Evolutionary conservation across 495 filamentous ascomycete genomes (phyloP), one percentile per base, ranked within the genome.

Genomic region (Penicillium diatomitis): DNA sequence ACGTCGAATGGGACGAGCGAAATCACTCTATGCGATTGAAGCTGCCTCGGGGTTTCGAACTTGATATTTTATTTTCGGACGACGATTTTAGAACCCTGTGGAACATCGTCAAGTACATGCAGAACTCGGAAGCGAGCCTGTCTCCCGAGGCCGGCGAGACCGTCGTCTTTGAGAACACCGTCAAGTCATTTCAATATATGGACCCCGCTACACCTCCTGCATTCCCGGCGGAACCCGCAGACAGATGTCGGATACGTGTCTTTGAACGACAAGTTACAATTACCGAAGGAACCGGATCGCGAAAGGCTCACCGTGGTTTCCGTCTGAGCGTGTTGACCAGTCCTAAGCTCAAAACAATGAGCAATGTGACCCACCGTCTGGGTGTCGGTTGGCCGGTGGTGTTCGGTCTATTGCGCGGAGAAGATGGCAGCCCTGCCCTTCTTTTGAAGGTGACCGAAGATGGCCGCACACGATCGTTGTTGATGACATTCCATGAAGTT

Each of bases 81-180:
- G 72, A 76, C 7, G 86, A 90, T 55, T 91, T 84, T 69, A 81
- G 80, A 49, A 81, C 74, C 27, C 61, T 95, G 9, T 88, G 84
- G 80, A 82, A 81, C 51, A 87, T 92, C 57, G 84, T 85, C 49
- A 86, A 92, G 44, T 87, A 90, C 53, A 85, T 84, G 27, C 77
- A 75, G 32, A 85, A 84, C 55, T 79, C 89, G 0, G 82, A 88
- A 53, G 70, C 73, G 8, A 84, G 73, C 47, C 71, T 90, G n/a
- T 78, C 80, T 9, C 77, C 78, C 0, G 72, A 79, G 27, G 65
- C 74, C 28, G 81, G 84, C 28, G 89, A 95, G 63, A 72, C 68
- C 6, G 48, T 83, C 35, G 72, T 84, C 1, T 85, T 82, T 61
- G 80, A 84, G 53, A 76, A 71, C 2, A 79, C 72, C 6, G 64